Conservation (phyloP, 2,329 filamentous ascomycete genomes). For the Fusarium globosum region DNA sequence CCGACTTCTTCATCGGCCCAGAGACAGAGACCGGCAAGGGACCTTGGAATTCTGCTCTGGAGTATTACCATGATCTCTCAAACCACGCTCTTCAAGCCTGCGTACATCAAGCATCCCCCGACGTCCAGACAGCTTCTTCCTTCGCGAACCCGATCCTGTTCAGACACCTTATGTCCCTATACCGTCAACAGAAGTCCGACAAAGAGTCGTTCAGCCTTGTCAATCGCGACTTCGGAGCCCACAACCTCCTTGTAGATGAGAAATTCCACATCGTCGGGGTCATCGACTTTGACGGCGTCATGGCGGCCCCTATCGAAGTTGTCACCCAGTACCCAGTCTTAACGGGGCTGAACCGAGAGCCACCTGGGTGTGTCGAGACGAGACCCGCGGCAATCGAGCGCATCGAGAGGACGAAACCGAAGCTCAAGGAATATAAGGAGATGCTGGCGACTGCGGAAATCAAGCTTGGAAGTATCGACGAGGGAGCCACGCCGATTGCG, state of each 20-base stretch:
- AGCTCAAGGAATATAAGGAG: not conserved
- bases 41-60: not conserved
- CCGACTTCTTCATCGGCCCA: not conserved
- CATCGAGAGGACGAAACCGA: not conserved
- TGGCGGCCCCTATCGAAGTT: not conserved
- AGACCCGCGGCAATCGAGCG: not conserved
- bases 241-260: not conserved
- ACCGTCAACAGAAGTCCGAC: rapidly evolving
- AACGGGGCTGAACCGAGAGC: not conserved
- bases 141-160: not conserved
- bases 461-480: not conserved
- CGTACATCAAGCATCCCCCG: not conserved
- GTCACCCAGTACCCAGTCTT: not conserved
- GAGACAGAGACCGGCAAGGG: not conserved
- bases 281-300: not conserved
- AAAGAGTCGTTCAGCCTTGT: not conserved
- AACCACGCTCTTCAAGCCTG: not conserved
- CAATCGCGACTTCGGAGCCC: not conserved
- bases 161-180: not conserved
- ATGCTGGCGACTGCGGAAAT: not conserved
- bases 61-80: not conserved
- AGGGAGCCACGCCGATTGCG: not conserved
- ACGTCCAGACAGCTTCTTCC: not conserved
- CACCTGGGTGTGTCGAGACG: not conserved
- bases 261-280: not conserved